phyloP scores from a whole-genome alignment of 768 basidiomycete species.

The Hortiboletus flavorubellus region DNA sequence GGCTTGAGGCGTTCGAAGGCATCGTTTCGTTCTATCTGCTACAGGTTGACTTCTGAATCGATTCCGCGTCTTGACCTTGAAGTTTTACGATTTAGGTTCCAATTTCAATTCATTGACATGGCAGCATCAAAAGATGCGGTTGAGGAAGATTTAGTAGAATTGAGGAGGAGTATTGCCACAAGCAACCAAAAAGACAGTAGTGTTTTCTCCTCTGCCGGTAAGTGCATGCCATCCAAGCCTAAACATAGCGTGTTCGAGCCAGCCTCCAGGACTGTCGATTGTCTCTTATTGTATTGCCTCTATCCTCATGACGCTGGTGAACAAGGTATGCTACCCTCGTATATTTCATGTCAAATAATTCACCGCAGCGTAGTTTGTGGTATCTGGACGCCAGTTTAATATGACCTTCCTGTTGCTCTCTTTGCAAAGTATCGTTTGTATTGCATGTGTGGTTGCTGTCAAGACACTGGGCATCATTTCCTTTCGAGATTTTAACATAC shows the following conservation, averaged over 20 bases:
- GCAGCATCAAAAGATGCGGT: constrained; percentile 8
- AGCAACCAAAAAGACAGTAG: constrained; percentile 27
- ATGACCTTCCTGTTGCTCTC: constrained; percentile 91
- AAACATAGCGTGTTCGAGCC: background rate
- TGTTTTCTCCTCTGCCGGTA: constrained; percentile 22
- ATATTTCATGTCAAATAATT: background rate
- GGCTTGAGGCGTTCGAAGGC: too few relatives aligned
- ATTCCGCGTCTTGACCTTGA: background rate
- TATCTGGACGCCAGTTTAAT: constrained; percentile 88
- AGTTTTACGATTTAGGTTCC: background rate
- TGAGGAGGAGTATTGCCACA: constrained; percentile 50
- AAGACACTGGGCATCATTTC: constrained; percentile 79
- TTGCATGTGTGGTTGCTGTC: constrained; percentile 64
- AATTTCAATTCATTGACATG: constrained; percentile 10
- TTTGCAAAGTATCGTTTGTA: constrained; percentile 89
- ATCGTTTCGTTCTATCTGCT: too few relatives aligned
- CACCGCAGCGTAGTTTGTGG: constrained; percentile 67
- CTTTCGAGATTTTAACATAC: constrained; percentile 76
- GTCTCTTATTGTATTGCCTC: constrained; percentile 88
- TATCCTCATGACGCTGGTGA: constrained; percentile 95
- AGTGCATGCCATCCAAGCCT: constrained; percentile 2
- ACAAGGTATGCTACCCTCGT: constrained; percentile 61
- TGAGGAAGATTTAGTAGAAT: constrained; percentile 46
- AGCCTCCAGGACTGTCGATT: constrained; percentile 68
- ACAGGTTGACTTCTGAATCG: background rate